These are phyloP conservation scores for Glaciozyma antarctica DNA, from an alignment of 768 basidiomycete species.

Conservation along the genomic window DNA sequence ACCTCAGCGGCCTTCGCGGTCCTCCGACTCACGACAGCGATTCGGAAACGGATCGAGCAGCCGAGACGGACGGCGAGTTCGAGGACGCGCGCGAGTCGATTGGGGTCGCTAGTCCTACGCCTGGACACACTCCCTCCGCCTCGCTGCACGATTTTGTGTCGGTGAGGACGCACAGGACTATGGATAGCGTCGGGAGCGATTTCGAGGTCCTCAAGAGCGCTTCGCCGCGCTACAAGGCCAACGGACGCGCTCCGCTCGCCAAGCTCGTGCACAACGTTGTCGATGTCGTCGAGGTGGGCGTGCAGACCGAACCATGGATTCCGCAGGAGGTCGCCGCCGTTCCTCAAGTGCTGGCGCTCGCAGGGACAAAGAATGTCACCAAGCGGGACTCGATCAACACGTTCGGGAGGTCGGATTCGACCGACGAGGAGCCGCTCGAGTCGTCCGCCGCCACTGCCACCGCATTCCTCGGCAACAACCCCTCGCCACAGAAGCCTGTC, in stretches of 20 bases:
- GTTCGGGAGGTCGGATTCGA: conserved; percentile 4
- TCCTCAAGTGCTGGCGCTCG: not conserved
- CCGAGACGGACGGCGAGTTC: conserved; percentile 33
- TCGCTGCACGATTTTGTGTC: conserved; percentile 15
- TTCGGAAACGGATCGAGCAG: conserved; percentile 6
- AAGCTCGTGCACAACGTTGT: not conserved
- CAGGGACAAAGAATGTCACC: no score
- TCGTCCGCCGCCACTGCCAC: conserved; percentile 13
- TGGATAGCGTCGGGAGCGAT: conserved; percentile 1
- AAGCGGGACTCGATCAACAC: conserved; percentile 17
- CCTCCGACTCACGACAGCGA: conserved; percentile 2
- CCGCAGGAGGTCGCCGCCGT: not conserved
- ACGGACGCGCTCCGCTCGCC: not conserved
- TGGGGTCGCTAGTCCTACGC: conserved; percentile 12
- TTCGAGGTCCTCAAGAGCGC: not conserved
- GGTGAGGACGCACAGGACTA: not conserved
- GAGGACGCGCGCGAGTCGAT: conserved; percentile 36
- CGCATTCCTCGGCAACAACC: conserved; percentile 13
- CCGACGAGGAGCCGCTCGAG: conserved; percentile 10
- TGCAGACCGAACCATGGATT: conserved; percentile 1
- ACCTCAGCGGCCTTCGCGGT: conserved; percentile 5
- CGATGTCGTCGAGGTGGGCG: not conserved
- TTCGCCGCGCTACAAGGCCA: not conserved
- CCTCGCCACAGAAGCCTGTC: conserved; percentile 1
- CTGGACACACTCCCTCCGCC: conserved; percentile 6